These are phyloP conservation scores for Bipolaris sorokiniana DNA, from an alignment of 2,329 filamentous ascomycete genomes.

Conservation along the genomic window DNA sequence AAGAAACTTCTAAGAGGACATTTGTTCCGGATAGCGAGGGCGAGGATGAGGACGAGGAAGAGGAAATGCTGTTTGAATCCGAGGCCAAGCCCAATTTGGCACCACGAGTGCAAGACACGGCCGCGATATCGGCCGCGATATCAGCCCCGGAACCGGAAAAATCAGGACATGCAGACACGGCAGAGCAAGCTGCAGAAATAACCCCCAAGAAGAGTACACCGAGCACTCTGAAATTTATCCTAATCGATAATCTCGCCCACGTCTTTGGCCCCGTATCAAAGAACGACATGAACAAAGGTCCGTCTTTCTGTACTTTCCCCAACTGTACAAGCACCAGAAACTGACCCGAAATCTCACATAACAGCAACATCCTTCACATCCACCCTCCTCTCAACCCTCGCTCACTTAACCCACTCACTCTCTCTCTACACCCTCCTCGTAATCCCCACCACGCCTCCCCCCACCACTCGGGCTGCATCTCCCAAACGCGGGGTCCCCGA, in stretches of 20 bases:
- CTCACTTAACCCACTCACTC: constrained; percentile 47
- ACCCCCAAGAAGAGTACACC: background rate
- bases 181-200: background rate
- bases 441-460: constrained; percentile 39
- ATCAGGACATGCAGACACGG: background rate
- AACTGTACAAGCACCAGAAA: constrained; percentile 5
- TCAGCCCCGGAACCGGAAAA: background rate
- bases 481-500: constrained; percentile 1
- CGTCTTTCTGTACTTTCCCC: constrained; percentile 17
- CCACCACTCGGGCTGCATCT: constrained; percentile 13
- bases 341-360: constrained; percentile 2
- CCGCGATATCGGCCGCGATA: background rate
- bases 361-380: constrained; percentile 50
- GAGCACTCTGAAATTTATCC: constrained; percentile 35
- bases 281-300: constrained; percentile 46
- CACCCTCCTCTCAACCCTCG: constrained; percentile 51
- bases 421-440: constrained; percentile 51
- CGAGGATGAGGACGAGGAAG: constrained; percentile 49
- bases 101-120: background rate
- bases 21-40: constrained; percentile 46
- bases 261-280: constrained; percentile 48
- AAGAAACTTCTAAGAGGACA: constrained; percentile 21
- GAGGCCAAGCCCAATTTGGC: background rate
- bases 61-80: constrained; percentile 49
- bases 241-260: constrained; percentile 51